phyloP scores from a whole-genome alignment of 805 yeast genomes.

The Wickerhamomyces hampshirensis region DNA sequence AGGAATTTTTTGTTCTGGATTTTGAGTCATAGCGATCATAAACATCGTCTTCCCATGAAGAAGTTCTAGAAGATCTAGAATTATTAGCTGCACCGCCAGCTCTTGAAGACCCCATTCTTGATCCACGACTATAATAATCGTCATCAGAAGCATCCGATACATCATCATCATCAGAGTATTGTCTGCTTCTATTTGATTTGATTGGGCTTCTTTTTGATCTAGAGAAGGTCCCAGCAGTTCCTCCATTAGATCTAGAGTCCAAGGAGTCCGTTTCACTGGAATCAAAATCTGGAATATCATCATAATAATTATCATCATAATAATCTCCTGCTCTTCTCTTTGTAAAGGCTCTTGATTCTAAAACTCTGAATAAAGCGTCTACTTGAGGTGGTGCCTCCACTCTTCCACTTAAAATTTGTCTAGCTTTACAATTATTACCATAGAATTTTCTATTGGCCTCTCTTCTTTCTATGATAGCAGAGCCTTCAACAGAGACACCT shows the following conservation, averaged over 20 bases:
- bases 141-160: slow-evolving; percentile 33
- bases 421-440: slow-evolving; percentile 86
- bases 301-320: slow-evolving; percentile 60
- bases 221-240: slow-evolving; percentile 8
- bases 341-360: slow-evolving; percentile 80
- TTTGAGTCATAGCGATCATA: slow-evolving; percentile 50
- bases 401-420: slow-evolving; percentile 74
- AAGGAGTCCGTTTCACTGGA: slow-evolving; percentile 23
- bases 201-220: slow-evolving; percentile 18
- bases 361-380: slow-evolving; percentile 79
- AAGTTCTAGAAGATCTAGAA: slow-evolving; percentile 19
- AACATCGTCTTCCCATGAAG: slow-evolving; percentile 87
- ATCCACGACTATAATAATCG: slow-evolving; percentile 33
- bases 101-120: slow-evolving; percentile 9
- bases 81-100: slow-evolving; percentile 6
- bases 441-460: slow-evolving; percentile 95
- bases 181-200: slow-evolving; percentile 8
- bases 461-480: slow-evolving; percentile 93
- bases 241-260: slow-evolving; percentile 27
- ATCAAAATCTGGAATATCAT: slow-evolving; percentile 47
- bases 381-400: slow-evolving; percentile 92
- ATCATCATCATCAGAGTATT: slow-evolving; percentile 30
- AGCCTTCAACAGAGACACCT: slow-evolving; percentile 95
- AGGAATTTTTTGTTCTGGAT: slow-evolving; percentile 11
- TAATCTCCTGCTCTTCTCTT: slow-evolving; percentile 40